Conservation (phyloP, 2,329 filamentous ascomycete genomes). For the Verticillium isaacii region DNA sequence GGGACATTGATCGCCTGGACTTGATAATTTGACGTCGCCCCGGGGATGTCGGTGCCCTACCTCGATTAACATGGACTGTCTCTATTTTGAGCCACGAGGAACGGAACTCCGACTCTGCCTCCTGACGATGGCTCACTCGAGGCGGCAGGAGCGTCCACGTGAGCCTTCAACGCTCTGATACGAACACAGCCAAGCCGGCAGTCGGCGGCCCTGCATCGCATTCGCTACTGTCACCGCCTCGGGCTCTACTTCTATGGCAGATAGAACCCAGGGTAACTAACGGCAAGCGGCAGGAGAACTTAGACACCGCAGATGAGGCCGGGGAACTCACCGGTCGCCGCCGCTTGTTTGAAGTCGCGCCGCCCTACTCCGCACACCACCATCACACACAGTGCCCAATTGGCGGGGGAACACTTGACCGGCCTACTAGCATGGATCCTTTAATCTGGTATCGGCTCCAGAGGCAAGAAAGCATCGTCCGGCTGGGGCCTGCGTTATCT, state of each 20-base stretch:
- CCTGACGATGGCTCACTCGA: neutral
- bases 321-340: neutral
- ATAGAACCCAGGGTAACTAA: neutral
- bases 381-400: neutral
- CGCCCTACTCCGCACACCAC: neutral
- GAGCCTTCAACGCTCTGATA: neutral
- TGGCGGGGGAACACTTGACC: neutral
- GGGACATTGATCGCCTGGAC: neutral
- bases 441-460: neutral
- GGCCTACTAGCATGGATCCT: neutral
- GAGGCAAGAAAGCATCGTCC: neutral
- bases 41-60: neutral
- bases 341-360: neutral
- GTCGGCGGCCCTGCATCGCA: neutral
- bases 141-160: neutral
- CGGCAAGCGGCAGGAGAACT: neutral
- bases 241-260: neutral
- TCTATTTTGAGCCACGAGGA: neutral
- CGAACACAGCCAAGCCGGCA: neutral
- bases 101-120: neutral
- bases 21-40: neutral
- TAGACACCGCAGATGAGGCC: neutral
- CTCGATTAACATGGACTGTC: neutral
- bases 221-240: neutral
- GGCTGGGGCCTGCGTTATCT: neutral